Percentiles rank a stretch among this genome's conserved stretches.
Evolutionary conservation across 768 basidiomycete genomes (phyloP).

Genomic region (Mycena floridula): DNA sequence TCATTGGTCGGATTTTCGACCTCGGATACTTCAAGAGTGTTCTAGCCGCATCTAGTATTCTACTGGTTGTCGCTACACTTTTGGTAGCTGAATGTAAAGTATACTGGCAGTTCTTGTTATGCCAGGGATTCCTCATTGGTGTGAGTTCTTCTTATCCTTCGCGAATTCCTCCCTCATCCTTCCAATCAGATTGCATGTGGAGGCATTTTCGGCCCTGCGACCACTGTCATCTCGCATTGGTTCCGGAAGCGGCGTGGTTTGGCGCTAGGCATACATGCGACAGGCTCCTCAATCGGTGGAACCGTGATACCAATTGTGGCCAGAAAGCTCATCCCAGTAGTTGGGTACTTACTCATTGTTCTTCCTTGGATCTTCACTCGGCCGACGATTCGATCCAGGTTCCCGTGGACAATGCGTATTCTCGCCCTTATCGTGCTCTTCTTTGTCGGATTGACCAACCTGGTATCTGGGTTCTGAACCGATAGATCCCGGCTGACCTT

Average conservation of each 20-base stretch:
- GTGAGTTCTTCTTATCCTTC: slow-evolving; percentile 30
- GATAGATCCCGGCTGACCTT: not conserved
- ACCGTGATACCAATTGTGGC: slow-evolving; percentile 59
- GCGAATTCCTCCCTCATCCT: not conserved
- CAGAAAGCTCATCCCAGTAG: slow-evolving; percentile 43
- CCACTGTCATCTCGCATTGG: slow-evolving; percentile 66
- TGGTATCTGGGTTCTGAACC: slow-evolving; percentile 16
- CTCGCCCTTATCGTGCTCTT: slow-evolving; percentile 57
- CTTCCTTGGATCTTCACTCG: not conserved
- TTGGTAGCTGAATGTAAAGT: slow-evolving; percentile 63
- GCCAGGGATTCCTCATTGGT: slow-evolving; percentile 64
- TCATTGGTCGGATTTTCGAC: slow-evolving; percentile 69
- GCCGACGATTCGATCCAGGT: slow-evolving; percentile 32
- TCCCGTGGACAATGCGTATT: slow-evolving; percentile 71
- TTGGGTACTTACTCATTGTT: slow-evolving; percentile 26
- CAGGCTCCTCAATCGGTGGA: slow-evolving; percentile 67
- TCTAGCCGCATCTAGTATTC: slow-evolving; percentile 36
- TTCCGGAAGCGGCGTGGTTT: slow-evolving; percentile 55
- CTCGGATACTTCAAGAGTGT: slow-evolving; percentile 58
- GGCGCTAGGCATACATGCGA: slow-evolving; percentile 58
- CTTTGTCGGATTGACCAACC: slow-evolving; percentile 46
- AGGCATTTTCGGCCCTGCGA: slow-evolving; percentile 55
- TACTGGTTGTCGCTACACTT: slow-evolving; percentile 52
- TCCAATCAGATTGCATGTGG: slow-evolving; percentile 39
- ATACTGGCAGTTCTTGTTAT: slow-evolving; percentile 77